These are phyloP conservation scores for Turritis glabra DNA, from an alignment of 345 rosid genomes.

Conservation along the genomic window DNA sequence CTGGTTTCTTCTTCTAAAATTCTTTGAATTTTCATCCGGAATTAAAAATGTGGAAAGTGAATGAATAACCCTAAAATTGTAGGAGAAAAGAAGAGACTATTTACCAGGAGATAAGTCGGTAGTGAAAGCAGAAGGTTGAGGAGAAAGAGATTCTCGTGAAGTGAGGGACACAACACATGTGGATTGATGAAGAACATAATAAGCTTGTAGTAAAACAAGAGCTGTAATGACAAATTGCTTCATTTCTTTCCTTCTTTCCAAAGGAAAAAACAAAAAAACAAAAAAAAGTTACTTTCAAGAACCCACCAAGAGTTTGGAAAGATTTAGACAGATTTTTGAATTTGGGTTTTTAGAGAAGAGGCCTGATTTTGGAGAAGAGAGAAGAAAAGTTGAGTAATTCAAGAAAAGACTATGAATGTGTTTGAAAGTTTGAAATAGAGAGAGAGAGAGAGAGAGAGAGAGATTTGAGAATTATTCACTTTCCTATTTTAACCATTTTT, in stretches of 20 bases:
- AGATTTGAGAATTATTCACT: conserved; percentile 20
- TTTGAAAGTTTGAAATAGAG: conserved; percentile 17
- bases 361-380: neutral
- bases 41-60: neutral
- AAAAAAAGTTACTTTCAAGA: conserved; percentile 5
- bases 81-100: neutral
- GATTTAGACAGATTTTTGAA: conserved; percentile 4
- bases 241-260: conserved; percentile 36
- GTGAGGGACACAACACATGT: conserved; percentile 48
- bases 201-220: conserved; percentile 44
- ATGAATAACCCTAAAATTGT: neutral
- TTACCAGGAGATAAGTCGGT: conserved; percentile 68
- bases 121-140: conserved; percentile 53
- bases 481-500: conserved; percentile 18
- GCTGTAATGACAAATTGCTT: conserved; percentile 44
- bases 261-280: neutral
- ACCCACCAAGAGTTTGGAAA: conserved; percentile 6
- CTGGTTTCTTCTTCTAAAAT: conserved; percentile 1
- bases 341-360: neutral
- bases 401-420: conserved; percentile 27
- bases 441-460: conserved; percentile 9
- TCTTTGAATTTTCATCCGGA: conserved; percentile 4
- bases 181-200: conserved; percentile 41
- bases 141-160: conserved; percentile 36
- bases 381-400: neutral